Conservation (phyloP, 2,329 filamentous ascomycete genomes). For the Talaromyces sp. region DNA sequence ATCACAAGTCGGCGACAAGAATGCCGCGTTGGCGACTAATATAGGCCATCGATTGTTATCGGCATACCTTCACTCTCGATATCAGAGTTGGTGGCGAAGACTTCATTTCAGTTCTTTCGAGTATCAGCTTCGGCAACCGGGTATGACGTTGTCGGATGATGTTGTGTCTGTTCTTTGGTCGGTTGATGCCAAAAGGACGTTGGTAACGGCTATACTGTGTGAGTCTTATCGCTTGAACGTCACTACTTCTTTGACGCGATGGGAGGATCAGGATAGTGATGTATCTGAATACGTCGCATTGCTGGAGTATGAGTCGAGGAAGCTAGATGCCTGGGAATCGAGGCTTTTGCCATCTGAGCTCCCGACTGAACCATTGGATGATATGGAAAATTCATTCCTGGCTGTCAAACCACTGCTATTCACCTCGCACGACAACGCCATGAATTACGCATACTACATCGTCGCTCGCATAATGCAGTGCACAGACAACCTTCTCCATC, state of each 20-base stretch:
- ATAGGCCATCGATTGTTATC: background rate
- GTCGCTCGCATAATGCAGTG: background rate
- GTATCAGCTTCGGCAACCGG: background rate
- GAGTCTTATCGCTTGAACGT: background rate
- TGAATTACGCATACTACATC: background rate
- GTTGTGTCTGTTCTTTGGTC: background rate
- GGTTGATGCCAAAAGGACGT: background rate
- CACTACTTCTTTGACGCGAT: background rate
- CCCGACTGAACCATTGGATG: background rate
- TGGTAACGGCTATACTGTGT: background rate
- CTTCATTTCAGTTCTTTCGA: background rate
- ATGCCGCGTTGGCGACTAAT: background rate
- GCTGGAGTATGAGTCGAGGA: background rate
- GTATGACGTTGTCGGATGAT: background rate
- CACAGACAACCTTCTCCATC: background rate
- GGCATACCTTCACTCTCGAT: background rate
- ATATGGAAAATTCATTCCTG: background rate
- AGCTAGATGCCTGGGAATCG: background rate
- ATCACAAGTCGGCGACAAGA: background rate
- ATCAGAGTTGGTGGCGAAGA: background rate
- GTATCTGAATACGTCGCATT: background rate
- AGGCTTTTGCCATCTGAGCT: background rate
- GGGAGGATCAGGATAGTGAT: background rate
- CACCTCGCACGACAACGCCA: background rate
- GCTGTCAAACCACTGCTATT: background rate